Evolutionary conservation across 371 early-diverging fungal species (phyloP), one percentile per base, ranked within the genome.

Genomic region (Rhizopus stolonifer): DNA sequence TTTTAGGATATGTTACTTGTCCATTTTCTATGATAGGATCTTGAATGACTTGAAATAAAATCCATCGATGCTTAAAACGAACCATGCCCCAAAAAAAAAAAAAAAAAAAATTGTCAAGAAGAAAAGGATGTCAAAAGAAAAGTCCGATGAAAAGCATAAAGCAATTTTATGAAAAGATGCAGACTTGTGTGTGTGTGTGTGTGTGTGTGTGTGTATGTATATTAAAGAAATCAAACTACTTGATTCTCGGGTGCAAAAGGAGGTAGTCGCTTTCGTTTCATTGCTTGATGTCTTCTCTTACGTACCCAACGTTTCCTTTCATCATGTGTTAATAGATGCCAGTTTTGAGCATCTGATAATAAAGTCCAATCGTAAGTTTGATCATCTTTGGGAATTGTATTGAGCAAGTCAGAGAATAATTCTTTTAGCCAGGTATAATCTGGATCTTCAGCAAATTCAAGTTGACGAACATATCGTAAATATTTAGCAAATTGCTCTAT

Each of bases 281-380:
- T 18, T 2, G 13, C 7, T 21, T 42, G 42, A 21, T 42, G 42
- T 9, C 42, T 42, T 21, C 13, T 42, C 42, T 42, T 42, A 21
- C 42, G 18, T 42, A 42, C 13, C 42, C 42, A 42, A n/a, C 42
- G 42, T 21, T 42, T 42, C 19, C 42, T 42, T 42, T 42, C 42
- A 9, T 42, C 42, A 19, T 17, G 18, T 7, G 42, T 21, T 21
- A 42, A 10, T 21, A 19, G 19, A n/a, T 21, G 42, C 42, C 42
- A 42, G 19, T 21, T 5, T 52, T 67, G 75, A 38, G 74, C 73
- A 36, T 72, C 65, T 39, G 79, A 78, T 26, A 83, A 60, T 34
- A 87, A 55, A 86, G 91, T 90, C 95, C 95, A 95, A 67, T 95
- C 95, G 60, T 84, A 93, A 14, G 92, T 91, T 19, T 57, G 65